phyloP scores from a whole-genome alignment of 257 asterid genomes.

The Mitragyna speciosa region DNA sequence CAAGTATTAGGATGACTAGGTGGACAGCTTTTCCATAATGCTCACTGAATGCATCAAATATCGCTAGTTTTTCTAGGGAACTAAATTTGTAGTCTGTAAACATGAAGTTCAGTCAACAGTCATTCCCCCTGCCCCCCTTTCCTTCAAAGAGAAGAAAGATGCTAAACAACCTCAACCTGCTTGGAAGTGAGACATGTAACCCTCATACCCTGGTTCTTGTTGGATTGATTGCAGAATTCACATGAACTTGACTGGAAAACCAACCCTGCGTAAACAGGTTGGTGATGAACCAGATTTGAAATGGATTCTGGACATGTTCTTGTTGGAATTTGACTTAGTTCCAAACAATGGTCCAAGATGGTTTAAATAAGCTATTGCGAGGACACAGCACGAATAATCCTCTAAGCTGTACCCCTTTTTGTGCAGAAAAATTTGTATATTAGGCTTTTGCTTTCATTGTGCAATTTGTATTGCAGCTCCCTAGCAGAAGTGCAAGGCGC shows the following conservation, averaged over 20 bases:
- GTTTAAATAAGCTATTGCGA: background rate
- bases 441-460: background rate
- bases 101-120: background rate
- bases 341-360: too few relatives aligned
- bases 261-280: too few relatives aligned
- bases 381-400: background rate
- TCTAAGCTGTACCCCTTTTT: background rate
- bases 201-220: too few relatives aligned
- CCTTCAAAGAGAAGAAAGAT: background rate
- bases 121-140: too few relatives aligned
- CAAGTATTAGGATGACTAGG: background rate
- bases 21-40: background rate
- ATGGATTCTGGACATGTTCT: too few relatives aligned
- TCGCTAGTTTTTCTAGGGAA: background rate
- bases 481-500: constrained; percentile 87
- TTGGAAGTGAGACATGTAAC: background rate
- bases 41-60: background rate
- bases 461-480: constrained; percentile 37
- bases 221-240: too few relatives aligned
- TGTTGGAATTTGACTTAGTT: too few relatives aligned
- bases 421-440: background rate
- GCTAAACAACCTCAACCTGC: background rate
- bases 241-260: too few relatives aligned
- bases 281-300: too few relatives aligned
- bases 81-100: background rate